Conservation (phyloP, 2,329 filamentous ascomycete species). For the Colletotrichum graminicola region DNA sequence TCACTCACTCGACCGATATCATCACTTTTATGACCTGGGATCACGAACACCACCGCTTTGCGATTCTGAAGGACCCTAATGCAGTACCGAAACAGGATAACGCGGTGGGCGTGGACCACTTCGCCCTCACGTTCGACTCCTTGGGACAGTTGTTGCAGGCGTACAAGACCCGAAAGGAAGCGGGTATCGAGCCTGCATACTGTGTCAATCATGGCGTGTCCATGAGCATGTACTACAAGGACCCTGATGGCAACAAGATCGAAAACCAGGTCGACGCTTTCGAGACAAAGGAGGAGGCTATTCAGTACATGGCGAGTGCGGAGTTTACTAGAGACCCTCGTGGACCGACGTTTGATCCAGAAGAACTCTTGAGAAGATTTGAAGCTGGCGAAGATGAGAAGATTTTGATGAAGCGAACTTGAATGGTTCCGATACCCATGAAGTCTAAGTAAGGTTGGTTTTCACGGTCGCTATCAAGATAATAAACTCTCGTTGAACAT, state of each 20-base stretch:
- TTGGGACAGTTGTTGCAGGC: conserved; percentile 52
- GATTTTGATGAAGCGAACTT: conserved; percentile 9
- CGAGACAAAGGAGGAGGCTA: conserved; percentile 52
- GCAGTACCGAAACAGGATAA: conserved; percentile 43
- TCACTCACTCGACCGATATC: conserved; percentile 45
- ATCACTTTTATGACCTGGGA: conserved; percentile 59
- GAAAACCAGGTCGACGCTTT: conserved; percentile 62
- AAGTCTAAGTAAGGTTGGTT: background rate
- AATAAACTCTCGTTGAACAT: no score
- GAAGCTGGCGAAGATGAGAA: conserved; percentile 25
- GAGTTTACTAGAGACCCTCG: conserved; percentile 56
- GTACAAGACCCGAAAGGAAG: conserved; percentile 53
- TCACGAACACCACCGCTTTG: conserved; percentile 62
- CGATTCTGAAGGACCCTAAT: conserved; percentile 50
- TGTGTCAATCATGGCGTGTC: conserved; percentile 62
- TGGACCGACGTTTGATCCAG: conserved; percentile 22
- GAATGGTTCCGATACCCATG: background rate
- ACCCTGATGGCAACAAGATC: conserved; percentile 62
- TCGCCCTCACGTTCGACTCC: conserved; percentile 55
- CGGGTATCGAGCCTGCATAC: conserved; percentile 56
- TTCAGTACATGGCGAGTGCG: conserved; percentile 53
- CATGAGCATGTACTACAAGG: conserved; percentile 61
- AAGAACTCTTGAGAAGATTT: conserved; percentile 29
- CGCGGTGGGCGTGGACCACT: conserved; percentile 54
- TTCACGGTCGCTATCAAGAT: background rate